Evolutionary conservation across 768 basidiomycete genomes (phyloP).

Genomic region (Phanerodontia chrysosporium): DNA sequence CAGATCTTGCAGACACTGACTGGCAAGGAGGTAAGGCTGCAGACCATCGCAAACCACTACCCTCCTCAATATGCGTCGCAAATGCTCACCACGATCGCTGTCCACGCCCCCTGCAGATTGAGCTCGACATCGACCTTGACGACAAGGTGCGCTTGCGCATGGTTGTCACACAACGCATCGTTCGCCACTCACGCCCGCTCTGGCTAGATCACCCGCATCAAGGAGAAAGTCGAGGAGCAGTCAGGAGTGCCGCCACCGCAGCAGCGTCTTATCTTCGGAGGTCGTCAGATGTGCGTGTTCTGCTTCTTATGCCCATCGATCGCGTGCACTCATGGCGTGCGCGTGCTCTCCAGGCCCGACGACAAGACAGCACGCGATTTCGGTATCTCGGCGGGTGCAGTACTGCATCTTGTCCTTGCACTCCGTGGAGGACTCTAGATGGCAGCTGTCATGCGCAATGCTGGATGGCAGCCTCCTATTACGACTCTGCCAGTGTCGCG

Average conservation of each 20-base stretch:
- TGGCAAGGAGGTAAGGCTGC: conserved; percentile 80
- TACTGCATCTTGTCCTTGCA: conserved; percentile 92
- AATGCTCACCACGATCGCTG: not conserved
- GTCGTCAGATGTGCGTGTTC: conserved; percentile 81
- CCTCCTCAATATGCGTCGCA: not conserved
- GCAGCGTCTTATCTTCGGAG: conserved; percentile 89
- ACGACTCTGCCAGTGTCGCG: no score
- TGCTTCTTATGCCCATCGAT: not conserved
- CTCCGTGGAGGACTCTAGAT: conserved; percentile 80
- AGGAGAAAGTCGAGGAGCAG: conserved; percentile 98
- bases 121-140: conserved; percentile 89
- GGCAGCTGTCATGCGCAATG: not conserved
- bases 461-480: no score
- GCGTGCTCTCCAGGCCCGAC: conserved; percentile 66
- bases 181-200: not conserved
- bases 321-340: not conserved
- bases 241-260: conserved; percentile 96
- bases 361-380: conserved; percentile 86
- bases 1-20: conserved; percentile 71
- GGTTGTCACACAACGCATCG: not conserved
- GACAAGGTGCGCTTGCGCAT: conserved; percentile 61
- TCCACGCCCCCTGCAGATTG: conserved; percentile 51
- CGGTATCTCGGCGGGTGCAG: conserved; percentile 79
- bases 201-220: conserved; percentile 82
- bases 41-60: not conserved